phyloP scores from a whole-genome alignment of 805 yeast genomes.

The Metschnikowia matae region DNA sequence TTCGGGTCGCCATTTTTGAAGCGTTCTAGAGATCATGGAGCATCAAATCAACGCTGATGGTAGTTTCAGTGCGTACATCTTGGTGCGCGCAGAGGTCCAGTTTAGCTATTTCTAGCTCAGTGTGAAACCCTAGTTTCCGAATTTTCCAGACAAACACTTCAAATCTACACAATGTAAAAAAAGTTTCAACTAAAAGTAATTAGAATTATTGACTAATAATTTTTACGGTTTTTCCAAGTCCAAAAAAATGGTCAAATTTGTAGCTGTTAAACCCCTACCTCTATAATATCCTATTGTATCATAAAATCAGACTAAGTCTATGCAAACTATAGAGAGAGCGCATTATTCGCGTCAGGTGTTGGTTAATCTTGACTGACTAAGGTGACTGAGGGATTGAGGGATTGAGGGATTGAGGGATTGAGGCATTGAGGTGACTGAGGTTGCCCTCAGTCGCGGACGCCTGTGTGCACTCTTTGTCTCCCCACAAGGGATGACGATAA shows the following conservation, averaged over 20 bases:
- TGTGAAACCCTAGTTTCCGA: background rate
- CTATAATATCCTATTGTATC: no score
- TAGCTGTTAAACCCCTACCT: no score
- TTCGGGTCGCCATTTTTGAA: constrained; percentile 16
- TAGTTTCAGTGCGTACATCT: background rate
- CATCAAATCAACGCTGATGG: background rate
- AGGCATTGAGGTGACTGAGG: no score
- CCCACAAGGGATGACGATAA: constrained; percentile 18
- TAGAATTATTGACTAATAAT: no score
- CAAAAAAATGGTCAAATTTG: no score
- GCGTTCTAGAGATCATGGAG: constrained; percentile 14
- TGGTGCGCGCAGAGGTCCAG: background rate
- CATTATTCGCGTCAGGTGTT: background rate
- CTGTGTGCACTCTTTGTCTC: constrained; percentile 12
- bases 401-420: no score
- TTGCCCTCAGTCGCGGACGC: background rate
- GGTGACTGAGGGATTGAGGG: no score
- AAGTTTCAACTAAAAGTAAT: no score
- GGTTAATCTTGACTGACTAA: no score
- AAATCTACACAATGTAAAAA: background rate
- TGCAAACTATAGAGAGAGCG: no score
- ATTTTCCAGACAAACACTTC: background rate
- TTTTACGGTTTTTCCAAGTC: no score
- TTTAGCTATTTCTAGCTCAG: background rate
- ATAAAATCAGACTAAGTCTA: no score